Evolutionary conservation across 2,329 filamentous ascomycete genomes (phyloP), one percentile per base, ranked within the genome.

Genomic region (Eurotiales sp.): DNA sequence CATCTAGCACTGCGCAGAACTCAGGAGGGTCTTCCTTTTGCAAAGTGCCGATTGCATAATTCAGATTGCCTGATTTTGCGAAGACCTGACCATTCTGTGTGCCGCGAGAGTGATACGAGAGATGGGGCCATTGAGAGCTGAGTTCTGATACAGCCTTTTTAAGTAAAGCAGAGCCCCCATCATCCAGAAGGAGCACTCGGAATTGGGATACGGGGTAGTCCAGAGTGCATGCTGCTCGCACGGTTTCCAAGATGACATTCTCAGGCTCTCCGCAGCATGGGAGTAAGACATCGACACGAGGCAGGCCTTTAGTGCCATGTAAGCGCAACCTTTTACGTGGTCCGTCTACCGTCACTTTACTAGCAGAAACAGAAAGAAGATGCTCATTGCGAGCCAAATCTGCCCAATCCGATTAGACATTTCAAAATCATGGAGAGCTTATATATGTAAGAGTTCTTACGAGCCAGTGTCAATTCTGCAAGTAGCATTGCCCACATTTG

Each of bases 191-290:
- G 10, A 81, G 70, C 3, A 84, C 77, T 11, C 80, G 72, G 61
- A 77, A 82, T 1, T 72, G 70, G 27, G 79, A 72, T 1, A 55
- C 56, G 0, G 81, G 81, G 55, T 83, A 84, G 56, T 84, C 79
- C 5, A 79, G 57, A 21, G 73, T 71, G 56, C 76, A 79, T 1
- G 80, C 77, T 3, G 74, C 80, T n/a, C 74, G 72, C 8, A 79
- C 72, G 1, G 81, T 84, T 55, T 83, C 79, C 44, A 83, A 64
- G 2, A 83, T 75, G 2, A 83, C 65, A 12, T 81, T 77, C 32
- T 77, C 69, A 1, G 80, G 75, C 58, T 84, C 81, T 12, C 77
- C 77, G 53, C 81, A 84, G 65, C 77, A 81, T 1, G 80, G 80
- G 4, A 84, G 63, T 43, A 83, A 73, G 2, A 81, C 70, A 56